Percentiles rank a stretch among this genome's conserved stretches.
These are phyloP conservation scores for Corylus americana DNA, from an alignment of 306 rosid species.

Conservation along the genomic window DNA sequence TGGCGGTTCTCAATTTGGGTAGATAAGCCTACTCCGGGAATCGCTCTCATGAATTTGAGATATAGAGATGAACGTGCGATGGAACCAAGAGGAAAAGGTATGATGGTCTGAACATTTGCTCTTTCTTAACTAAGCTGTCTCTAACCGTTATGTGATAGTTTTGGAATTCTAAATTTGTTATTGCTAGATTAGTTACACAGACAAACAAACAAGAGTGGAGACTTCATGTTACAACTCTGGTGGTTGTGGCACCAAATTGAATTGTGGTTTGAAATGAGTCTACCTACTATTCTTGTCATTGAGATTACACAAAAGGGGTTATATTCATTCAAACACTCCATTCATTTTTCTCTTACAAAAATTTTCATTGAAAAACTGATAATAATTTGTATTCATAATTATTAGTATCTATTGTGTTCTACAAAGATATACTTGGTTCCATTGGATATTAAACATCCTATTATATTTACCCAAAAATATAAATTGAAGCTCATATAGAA, in stretches of 20 bases:
- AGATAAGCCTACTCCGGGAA: constrained; percentile 98
- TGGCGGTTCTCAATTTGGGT: constrained; percentile 99
- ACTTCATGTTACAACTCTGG: neutral
- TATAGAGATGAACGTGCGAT: constrained; percentile 88
- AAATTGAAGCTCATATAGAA: neutral
- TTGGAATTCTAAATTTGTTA: neutral
- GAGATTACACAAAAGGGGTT: neutral
- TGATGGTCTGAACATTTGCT: constrained; percentile 22
- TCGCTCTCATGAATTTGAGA: constrained; percentile 92
- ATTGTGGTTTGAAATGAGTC: neutral
- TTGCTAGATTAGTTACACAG: neutral
- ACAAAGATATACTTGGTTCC: neutral
- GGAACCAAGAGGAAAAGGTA: constrained; percentile 80
- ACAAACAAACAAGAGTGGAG: neutral
- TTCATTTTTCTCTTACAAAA: neutral
- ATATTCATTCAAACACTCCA: neutral
- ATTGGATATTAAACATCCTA: neutral
- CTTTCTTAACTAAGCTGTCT: constrained; percentile 14
- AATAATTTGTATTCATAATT: neutral
- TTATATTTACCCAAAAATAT: neutral
- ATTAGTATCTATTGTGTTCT: neutral
- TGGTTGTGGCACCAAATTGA: neutral
- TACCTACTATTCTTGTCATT: neutral
- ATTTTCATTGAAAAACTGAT: neutral
- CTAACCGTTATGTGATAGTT: neutral